Percentiles rank a stretch among this genome's conserved stretches.
Evolutionary conservation across 768 basidiomycete genomes (phyloP).

Genomic region (Suillus tomentosus): DNA sequence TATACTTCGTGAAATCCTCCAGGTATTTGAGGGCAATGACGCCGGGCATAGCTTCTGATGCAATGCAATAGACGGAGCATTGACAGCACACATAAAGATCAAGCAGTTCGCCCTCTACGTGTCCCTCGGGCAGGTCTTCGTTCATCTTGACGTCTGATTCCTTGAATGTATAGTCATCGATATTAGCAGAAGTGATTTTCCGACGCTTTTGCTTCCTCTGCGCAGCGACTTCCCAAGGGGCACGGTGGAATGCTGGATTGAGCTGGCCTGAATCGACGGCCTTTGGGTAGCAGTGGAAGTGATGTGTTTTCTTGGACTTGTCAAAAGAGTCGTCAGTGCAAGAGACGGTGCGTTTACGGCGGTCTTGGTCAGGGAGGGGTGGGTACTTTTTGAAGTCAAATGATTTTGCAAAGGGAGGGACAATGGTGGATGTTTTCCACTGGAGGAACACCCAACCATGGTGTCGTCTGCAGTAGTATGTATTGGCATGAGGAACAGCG

Average conservation of each 20-base stretch:
- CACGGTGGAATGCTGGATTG: constrained; percentile 57
- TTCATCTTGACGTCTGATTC: constrained; percentile 34
- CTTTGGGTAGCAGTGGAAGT: constrained; percentile 74
- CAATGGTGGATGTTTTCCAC: constrained; percentile 64
- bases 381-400: constrained; percentile 43
- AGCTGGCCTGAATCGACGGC: constrained; percentile 73
- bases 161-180: constrained; percentile 26
- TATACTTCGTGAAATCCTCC: constrained; percentile 67
- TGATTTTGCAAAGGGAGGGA: constrained; percentile 61
- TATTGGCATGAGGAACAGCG: constrained; percentile 78
- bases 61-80: constrained; percentile 74
- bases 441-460: constrained; percentile 80
- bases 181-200: constrained; percentile 45
- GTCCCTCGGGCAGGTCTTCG: constrained; percentile 37
- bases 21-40: constrained; percentile 64
- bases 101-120: constrained; percentile 53
- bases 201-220: constrained; percentile 56
- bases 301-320: constrained; percentile 66
- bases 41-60: constrained; percentile 70
- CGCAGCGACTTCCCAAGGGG: constrained; percentile 60
- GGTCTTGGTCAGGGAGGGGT: constrained; percentile 56
- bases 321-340: constrained; percentile 58
- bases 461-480: constrained; percentile 80
- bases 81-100: constrained; percentile 87
- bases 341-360: constrained; percentile 48